phyloP scores from a whole-genome alignment of 176 grass and related monocot genomes.

The Carex pumila region DNA sequence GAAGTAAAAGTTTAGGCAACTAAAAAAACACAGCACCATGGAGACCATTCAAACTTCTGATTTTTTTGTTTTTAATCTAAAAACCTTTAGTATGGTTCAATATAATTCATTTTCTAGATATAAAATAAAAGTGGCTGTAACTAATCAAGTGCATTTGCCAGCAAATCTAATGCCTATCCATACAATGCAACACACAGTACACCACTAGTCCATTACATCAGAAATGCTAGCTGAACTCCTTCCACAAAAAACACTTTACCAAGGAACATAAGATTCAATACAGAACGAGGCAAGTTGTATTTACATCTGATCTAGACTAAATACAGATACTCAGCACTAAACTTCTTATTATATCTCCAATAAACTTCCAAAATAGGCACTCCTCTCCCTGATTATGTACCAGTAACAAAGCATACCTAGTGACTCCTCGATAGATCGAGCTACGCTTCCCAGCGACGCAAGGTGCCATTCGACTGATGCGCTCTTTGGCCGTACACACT shows the following conservation, averaged over 20 bases:
- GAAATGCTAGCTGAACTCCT: not conserved
- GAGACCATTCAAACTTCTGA: not conserved
- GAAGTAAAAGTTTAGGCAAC: not conserved
- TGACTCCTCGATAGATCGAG: slow-evolving; percentile 98
- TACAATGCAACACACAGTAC: not conserved
- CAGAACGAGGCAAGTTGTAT: not conserved
- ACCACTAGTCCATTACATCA: not conserved
- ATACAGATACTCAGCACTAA: not conserved
- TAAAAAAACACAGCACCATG: not conserved
- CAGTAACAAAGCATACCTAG: slow-evolving; percentile 44
- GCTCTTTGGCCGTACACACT: slow-evolving; percentile 93
- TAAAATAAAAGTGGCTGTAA: not conserved
- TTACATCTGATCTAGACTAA: not conserved
- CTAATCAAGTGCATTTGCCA: not conserved
- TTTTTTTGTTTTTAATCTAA: not conserved
- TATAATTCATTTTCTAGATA: not conserved
- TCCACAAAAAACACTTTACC: not conserved
- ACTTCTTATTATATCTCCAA: not conserved
- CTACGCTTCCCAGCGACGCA: slow-evolving; percentile 94
- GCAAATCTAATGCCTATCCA: not conserved
- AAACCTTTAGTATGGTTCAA: not conserved
- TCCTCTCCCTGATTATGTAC: not conserved
- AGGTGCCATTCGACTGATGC: slow-evolving; percentile 98
- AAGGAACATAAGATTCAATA: not conserved
- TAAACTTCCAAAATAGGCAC: not conserved